Evolutionary conservation across 2,329 filamentous ascomycete species (phyloP), one percentile per base, ranked within the genome.

Genomic region (Coleophoma crateriformis): DNA sequence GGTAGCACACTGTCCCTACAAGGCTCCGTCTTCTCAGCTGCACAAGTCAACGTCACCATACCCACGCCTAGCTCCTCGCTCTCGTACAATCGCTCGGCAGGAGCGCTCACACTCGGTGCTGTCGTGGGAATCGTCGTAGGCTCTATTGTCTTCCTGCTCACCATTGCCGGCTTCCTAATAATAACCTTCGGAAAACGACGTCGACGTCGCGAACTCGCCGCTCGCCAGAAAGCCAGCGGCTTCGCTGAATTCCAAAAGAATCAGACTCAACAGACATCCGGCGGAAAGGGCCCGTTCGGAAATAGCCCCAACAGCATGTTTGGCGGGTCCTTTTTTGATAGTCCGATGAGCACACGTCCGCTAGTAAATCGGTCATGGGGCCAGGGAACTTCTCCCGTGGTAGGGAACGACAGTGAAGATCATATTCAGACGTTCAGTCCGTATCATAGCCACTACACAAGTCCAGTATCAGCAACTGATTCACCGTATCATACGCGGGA

Each of bases 91-190:
- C 42, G 51, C 4, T 27, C 46, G 12, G 45, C 39, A 0, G 73
- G 75, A 0, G 70, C 77, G 0, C 61, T 85, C 7, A 72, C 66
- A 2, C 67, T 83, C 1, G 78, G 75, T 4, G 76, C 71, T 12
- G 78, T 81, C 48, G 78, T 82, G 0, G 82, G 80, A 53, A 78
- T 85, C 46, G 77, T 73, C 13, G 68, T 79, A 19, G 80, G 73
- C 5, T 73, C 69, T 0, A 55, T 84, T 0, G 68, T 72, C 7
- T 47, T 78, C 0, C 14, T 82, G 4, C 68, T 85, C 3, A 61
- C 67, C 7, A 12, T 76, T 1, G 55, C 68, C 8, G 81, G 81
- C 10, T 77, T 73, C 60, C 70, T 67, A 49, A 72, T 85, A 47
- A 70, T 85, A 15, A 75, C 75, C 62, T 74, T 73, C 35, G 82